Evolutionary conservation across 176 grass and related monocot genomes (phyloP), one percentile per base, ranked within the genome.

Genomic region (Oryza meridionalis): DNA sequence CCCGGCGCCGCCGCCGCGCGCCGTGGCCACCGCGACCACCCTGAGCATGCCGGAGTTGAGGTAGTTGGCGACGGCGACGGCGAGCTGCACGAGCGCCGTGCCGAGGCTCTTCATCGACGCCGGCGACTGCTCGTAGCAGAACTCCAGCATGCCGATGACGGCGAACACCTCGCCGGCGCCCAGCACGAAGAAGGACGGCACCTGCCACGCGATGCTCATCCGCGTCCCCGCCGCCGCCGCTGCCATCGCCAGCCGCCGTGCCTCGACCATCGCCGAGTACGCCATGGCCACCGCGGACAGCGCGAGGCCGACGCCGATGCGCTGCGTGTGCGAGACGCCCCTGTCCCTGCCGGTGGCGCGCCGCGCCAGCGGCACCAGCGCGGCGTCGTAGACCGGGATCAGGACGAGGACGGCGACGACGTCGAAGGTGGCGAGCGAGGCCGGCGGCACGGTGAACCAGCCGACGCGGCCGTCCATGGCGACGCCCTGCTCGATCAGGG

Each of bases 91-190:
- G 55, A 59, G 55, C 55, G 55, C 5, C 19, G 19, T n/a, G 55
- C 55, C 55, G 0, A 59, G 55, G 55, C 90, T 91, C 70, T 83
- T 81, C 90, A 88, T 91, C 4, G 77, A 73, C 9, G n/a, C 72
- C 0, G 90, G 85, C 3, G 90, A 85, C 77, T 78, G 77, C 26
- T 88, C 77, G 67, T 91, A 91, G 85, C 88, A 85, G 79, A 88
- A 88, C 76, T 87, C 85, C 7, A 87, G 29, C 53, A 79, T 25
- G 65, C 89, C 85, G 5, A 87, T 33, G 76, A n/a, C 27, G 5
- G 85, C 19, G 75, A 91, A 91, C 38, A 84, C 77, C 73, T 87
- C 84, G 0, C 71, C 89, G 16, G 5, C 58, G 58, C 89, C 89
- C 0, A 84, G 51, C 77, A 91, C 42, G 2, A 65, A 71, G 64